Conservation (phyloP, 2,329 filamentous ascomycete genomes). For the Didymella sp. region DNA sequence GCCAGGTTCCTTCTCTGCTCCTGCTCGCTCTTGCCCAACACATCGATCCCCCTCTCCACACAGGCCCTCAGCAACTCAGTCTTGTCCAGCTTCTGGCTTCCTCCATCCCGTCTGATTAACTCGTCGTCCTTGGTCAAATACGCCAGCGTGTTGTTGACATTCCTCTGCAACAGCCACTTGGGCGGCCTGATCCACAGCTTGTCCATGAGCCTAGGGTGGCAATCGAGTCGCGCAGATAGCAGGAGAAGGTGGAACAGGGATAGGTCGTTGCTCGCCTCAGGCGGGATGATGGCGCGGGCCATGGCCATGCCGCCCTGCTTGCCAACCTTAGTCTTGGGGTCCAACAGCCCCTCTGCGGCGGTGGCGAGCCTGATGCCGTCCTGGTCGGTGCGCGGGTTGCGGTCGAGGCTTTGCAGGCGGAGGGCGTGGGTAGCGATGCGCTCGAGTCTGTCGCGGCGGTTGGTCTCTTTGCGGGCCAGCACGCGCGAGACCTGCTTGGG, state of each 20-base stretch:
- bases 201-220: constrained; percentile 46
- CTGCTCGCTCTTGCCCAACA: constrained; percentile 37
- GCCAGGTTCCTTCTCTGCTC: constrained; percentile 37
- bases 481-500: constrained; percentile 74
- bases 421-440: constrained; percentile 27
- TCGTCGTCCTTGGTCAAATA: constrained; percentile 75
- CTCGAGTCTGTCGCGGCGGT: constrained; percentile 29
- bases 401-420: constrained; percentile 21
- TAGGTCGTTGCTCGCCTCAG: constrained; percentile 4
- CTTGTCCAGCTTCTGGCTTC: constrained; percentile 62
- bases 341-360: constrained; percentile 7
- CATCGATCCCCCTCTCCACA: constrained; percentile 58
- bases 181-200: constrained; percentile 49
- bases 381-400: constrained; percentile 1
- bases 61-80: constrained; percentile 75
- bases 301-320: constrained; percentile 12
- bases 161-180: constrained; percentile 61
- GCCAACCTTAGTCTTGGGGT: constrained; percentile 1
- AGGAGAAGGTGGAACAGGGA: constrained; percentile 30
- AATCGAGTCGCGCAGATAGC: constrained; percentile 31
- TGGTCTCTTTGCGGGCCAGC: constrained; percentile 59
- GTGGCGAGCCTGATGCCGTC: constrained; percentile 6
- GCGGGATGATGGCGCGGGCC: constrained; percentile 13
- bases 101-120: constrained; percentile 70
- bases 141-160: constrained; percentile 62